phyloP scores from a whole-genome alignment of 73 alveolate species.

The Paramecium pentaurelia region DNA sequence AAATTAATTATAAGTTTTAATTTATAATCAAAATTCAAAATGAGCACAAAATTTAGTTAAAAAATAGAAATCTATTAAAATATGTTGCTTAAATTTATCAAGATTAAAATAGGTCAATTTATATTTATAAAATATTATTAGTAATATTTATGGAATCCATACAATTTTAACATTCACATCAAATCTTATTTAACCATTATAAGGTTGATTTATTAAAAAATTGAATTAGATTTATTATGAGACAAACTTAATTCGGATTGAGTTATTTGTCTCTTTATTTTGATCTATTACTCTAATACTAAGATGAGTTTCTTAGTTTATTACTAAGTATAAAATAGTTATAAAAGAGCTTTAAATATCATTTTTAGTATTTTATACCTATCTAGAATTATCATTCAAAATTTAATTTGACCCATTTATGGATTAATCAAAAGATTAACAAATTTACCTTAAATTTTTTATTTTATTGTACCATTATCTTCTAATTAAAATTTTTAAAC shows the following conservation, averaged over 20 bases:
- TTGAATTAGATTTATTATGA: not conserved
- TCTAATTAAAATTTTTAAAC: too few species aligned
- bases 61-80: not conserved
- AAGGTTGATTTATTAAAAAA: not conserved
- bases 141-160: not conserved
- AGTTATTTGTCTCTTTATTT: not conserved
- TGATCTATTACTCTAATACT: too few species aligned
- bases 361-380: too few species aligned
- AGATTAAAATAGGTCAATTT: not conserved
- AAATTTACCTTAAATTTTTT: too few species aligned
- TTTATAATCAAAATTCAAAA: not conserved
- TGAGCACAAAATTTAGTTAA: not conserved
- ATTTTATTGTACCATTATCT: too few species aligned
- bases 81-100: not conserved
- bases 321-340: too few species aligned
- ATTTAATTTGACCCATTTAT: too few species aligned
- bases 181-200: not conserved
- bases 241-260: not conserved
- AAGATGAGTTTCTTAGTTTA: too few species aligned
- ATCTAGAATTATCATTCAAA: too few species aligned
- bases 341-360: too few species aligned
- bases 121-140: not conserved
- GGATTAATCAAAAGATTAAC: too few species aligned
- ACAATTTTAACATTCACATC: not conserved
- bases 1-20: not conserved